A percentile compares a stretch with the other conserved stretches of the same genome.
These are phyloP conservation scores for Apiotrichum sp. DNA, from an alignment of 1,284 basidiomycete species.

Conservation along the genomic window DNA sequence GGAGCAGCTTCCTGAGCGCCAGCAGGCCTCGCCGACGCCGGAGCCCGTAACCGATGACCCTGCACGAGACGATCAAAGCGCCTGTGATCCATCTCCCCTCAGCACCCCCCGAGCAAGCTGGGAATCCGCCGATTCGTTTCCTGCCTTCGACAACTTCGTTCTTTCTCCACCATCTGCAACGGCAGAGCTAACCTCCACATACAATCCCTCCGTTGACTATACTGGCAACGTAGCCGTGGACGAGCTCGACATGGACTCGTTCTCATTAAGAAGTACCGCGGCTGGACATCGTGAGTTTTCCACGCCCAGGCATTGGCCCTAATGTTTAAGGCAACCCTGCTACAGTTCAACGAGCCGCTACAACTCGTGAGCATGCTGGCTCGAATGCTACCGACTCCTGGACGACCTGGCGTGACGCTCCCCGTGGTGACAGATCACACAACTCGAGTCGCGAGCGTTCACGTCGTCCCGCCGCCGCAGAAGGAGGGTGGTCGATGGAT, in stretches of 20 bases:
- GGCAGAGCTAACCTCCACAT: background rate
- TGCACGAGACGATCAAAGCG: background rate
- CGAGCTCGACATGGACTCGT: background rate
- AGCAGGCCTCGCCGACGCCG: background rate
- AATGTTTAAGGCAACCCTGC: background rate
- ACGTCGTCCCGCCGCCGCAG: conserved; percentile 1
- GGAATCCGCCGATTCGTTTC: conserved; percentile 34
- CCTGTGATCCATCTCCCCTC: conserved; percentile 2
- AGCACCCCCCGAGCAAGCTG: conserved; percentile 18
- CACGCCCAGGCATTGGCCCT: background rate
- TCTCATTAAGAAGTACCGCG: background rate
- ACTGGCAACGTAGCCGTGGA: background rate
- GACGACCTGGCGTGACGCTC: conserved; percentile 7
- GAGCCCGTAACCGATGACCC: conserved; percentile 1
- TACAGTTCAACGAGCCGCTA: too few relatives aligned
- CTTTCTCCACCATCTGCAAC: background rate
- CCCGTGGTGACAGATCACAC: background rate
- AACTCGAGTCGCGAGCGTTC: conserved; percentile 7
- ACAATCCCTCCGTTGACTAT: background rate
- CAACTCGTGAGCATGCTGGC: too few relatives aligned
- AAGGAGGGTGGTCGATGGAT: conserved; percentile 9
- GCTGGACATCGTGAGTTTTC: background rate
- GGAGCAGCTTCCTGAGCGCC: background rate
- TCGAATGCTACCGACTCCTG: background rate
- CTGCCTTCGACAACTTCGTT: conserved; percentile 17